A percentile compares a stretch with the other conserved stretches of the same genome.
Evolutionary conservation across 2,329 filamentous ascomycete genomes (phyloP).

Genomic region (Coniella vitis): DNA sequence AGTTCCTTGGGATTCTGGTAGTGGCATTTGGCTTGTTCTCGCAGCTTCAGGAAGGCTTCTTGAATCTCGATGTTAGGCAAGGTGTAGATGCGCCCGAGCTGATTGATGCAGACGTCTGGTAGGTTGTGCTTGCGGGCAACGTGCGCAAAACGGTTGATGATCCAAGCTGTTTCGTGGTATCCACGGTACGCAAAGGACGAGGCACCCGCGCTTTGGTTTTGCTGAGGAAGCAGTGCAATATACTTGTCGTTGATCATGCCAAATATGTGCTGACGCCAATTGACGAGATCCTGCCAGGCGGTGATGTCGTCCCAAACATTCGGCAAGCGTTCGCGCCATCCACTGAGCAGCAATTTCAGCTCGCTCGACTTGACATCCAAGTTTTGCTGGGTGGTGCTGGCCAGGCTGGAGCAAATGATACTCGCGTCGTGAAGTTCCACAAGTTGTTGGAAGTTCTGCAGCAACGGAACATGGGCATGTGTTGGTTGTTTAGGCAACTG

Average conservation of each 20-base stretch:
- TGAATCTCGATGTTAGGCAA: conserved; percentile 99
- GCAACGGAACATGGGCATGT: conserved; percentile 85
- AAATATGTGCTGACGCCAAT: conserved; percentile 98
- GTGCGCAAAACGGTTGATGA: conserved; percentile 97
- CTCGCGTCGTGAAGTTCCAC: conserved; percentile 97
- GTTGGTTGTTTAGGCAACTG: conserved; percentile 92
- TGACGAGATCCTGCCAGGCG: conserved; percentile 98
- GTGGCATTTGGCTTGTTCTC: conserved; percentile 98
- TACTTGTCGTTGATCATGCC: conserved; percentile 94
- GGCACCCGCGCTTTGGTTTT: conserved; percentile 74
- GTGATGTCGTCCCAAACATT: conserved; percentile 99
- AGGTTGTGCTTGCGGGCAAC: conserved; percentile 95
- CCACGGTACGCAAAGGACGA: conserved; percentile 95
- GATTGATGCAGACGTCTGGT: conserved; percentile 93
- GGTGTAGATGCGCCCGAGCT: conserved; percentile 96
- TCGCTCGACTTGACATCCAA: conserved; percentile 93
- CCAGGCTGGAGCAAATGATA: conserved; percentile 87
- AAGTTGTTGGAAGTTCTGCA: conserved; percentile 97
- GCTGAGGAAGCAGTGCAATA: conserved; percentile 72
- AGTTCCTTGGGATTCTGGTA: conserved; percentile 94
- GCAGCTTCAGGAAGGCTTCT: conserved; percentile 93
- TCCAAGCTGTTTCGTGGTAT: conserved; percentile 99
- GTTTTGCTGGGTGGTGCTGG: conserved; percentile 75
- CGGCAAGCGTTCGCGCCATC: conserved; percentile 90
- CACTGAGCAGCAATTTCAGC: conserved; percentile 84